These are phyloP conservation scores for Scedosporium aurantiacum DNA, from an alignment of 2,329 filamentous ascomycete genomes.

Conservation along the genomic window DNA sequence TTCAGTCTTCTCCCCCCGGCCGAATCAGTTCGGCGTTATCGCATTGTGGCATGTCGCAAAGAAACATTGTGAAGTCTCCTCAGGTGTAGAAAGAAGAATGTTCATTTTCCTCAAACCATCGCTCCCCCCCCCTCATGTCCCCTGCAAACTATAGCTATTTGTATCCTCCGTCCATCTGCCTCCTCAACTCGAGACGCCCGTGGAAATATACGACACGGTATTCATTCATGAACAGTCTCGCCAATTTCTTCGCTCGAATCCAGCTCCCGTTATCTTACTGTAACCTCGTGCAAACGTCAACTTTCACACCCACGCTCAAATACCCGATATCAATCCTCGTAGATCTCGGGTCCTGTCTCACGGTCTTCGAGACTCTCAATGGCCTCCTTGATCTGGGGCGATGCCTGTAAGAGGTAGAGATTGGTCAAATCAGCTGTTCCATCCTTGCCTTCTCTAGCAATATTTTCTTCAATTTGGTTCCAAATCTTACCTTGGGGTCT, in stretches of 20 bases:
- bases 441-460: not conserved
- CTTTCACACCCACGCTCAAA: not conserved
- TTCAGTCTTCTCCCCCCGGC: not conserved
- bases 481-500: conserved; percentile 73
- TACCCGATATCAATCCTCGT: not conserved
- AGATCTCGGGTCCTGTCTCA: not conserved
- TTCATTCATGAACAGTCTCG: too few relatives aligned
- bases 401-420: conserved; percentile 47
- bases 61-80: not conserved
- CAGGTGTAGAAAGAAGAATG: too few relatives aligned
- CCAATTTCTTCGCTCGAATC: too few relatives aligned
- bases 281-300: not conserved
- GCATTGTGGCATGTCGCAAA: not conserved
- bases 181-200: too few relatives aligned
- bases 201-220: too few relatives aligned
- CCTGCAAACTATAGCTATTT: too few relatives aligned
- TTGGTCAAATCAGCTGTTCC: conserved; percentile 14
- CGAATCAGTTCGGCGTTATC: not conserved
- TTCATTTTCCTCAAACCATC: too few relatives aligned
- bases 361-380: conserved; percentile 82
- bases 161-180: too few relatives aligned
- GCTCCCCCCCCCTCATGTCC: too few relatives aligned
- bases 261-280: not conserved
- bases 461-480: not conserved
- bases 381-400: conserved; percentile 87